These are phyloP conservation scores for Mesembryanthemum crystallinum DNA, from an alignment of 148 eudicot genomes.

Conservation along the genomic window DNA sequence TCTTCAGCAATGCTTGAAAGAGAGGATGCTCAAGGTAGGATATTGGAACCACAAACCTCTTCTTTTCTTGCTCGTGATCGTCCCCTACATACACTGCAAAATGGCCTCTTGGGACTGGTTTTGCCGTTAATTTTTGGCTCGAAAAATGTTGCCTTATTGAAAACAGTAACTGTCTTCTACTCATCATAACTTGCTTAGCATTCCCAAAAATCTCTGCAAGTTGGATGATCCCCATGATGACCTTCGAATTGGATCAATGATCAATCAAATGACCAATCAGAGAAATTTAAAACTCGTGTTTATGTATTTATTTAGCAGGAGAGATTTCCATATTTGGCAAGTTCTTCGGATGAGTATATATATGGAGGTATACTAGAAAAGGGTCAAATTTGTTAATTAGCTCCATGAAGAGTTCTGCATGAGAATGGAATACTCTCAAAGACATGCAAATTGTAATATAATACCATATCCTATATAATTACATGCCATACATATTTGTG, in stretches of 20 bases:
- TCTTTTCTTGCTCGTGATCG: slow-evolving; percentile 17
- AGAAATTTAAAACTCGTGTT: too few species aligned
- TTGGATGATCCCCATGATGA: slow-evolving; percentile 3
- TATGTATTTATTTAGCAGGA: too few species aligned
- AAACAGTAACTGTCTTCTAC: neutral
- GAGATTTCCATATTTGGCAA: too few species aligned
- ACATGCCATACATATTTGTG: neutral
- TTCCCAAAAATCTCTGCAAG: neutral
- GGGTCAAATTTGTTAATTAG: neutral
- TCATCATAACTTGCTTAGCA: slow-evolving; percentile 6
- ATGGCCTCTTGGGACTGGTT: slow-evolving; percentile 39
- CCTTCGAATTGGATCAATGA: too few species aligned
- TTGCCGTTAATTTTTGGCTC: neutral
- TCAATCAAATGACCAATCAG: too few species aligned
- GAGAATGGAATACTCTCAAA: neutral
- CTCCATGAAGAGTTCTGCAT: neutral
- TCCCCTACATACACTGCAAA: slow-evolving; percentile 45
- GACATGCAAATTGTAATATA: slow-evolving; percentile 6
- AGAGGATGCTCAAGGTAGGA: slow-evolving; percentile 38
- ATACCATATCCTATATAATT: slow-evolving; percentile 2
- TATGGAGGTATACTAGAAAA: neutral
- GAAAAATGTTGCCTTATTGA: neutral
- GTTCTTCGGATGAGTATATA: neutral
- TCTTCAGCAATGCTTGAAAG: slow-evolving; percentile 34
- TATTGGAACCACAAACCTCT: slow-evolving; percentile 39